Percentiles rank a stretch among this genome's conserved stretches.
Conservation (phyloP, 306 rosid genomes). For the Ormosia emarginata region DNA sequence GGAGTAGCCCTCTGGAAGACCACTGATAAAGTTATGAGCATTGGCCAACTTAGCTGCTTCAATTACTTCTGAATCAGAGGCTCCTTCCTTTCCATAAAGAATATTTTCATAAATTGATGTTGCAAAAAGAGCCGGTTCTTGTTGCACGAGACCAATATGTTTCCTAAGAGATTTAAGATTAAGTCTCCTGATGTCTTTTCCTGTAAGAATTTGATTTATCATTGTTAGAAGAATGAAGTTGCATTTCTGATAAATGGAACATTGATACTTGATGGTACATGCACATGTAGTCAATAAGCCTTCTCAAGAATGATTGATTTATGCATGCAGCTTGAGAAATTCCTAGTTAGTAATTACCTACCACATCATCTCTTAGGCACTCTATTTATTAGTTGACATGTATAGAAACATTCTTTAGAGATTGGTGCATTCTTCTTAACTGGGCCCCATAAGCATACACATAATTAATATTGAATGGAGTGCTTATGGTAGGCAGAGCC, state of each 20-base stretch:
- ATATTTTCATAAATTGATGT: constrained; percentile 85
- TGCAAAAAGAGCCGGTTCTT: constrained; percentile 94
- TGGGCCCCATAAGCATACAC: no score
- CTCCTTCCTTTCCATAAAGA: constrained; percentile 83
- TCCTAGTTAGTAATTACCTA: no score
- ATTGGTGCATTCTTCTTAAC: no score
- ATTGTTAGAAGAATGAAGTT: not conserved
- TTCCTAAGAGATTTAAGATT: constrained; percentile 74
- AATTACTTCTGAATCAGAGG: constrained; percentile 75
- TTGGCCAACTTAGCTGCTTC: constrained; percentile 91
- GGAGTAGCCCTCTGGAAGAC: constrained; percentile 86
- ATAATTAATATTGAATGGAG: not conserved
- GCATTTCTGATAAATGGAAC: not conserved
- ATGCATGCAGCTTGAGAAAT: not conserved
- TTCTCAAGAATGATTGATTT: not conserved
- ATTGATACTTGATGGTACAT: not conserved
- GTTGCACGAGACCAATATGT: constrained; percentile 90
- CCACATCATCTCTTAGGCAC: no score
- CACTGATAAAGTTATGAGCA: constrained; percentile 83
- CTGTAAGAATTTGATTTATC: constrained; percentile 44
- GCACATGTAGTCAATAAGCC: not conserved
- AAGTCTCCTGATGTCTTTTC: constrained; percentile 72
- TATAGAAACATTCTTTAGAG: no score
- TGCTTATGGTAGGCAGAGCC: not conserved
- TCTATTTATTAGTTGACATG: no score